phyloP scores from a whole-genome alignment of 139 green algal species.

The Volvox africanus region DNA sequence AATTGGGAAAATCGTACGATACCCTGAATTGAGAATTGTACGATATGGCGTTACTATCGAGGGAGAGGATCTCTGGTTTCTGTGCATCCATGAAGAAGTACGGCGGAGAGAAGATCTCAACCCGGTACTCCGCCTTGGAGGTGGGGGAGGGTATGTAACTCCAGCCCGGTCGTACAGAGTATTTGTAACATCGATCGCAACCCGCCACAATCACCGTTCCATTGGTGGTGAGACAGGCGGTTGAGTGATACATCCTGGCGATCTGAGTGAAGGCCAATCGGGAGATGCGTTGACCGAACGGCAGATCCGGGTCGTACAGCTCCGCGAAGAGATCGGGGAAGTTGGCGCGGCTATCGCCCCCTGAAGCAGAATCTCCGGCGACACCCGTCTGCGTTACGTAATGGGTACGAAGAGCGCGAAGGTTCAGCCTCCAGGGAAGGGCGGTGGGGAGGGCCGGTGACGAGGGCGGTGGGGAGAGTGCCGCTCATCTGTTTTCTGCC shows the following conservation, averaged over 20 bases:
- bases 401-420: neutral
- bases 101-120: slow-evolving; percentile 59
- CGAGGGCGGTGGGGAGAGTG: no score
- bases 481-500: no score
- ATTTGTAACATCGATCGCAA: slow-evolving; percentile 45
- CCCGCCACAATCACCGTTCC: slow-evolving; percentile 51
- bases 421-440: no score
- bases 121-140: slow-evolving; percentile 55
- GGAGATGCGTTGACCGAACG: slow-evolving; percentile 6
- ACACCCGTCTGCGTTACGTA: neutral
- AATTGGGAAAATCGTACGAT: neutral
- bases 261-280: slow-evolving; percentile 28
- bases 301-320: slow-evolving; percentile 44
- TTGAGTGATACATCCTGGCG: slow-evolving; percentile 56
- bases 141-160: neutral
- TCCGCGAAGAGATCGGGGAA: slow-evolving; percentile 49
- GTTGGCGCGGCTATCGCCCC: slow-evolving; percentile 45
- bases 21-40: slow-evolving; percentile 5
- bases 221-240: slow-evolving; percentile 56
- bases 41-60: neutral
- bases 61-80: neutral
- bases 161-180: neutral
- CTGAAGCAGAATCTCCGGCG: slow-evolving; percentile 31
- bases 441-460: no score
- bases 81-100: slow-evolving; percentile 15